phyloP scores from a whole-genome alignment of 2,329 filamentous ascomycete species.

The Cercospora canescens region DNA sequence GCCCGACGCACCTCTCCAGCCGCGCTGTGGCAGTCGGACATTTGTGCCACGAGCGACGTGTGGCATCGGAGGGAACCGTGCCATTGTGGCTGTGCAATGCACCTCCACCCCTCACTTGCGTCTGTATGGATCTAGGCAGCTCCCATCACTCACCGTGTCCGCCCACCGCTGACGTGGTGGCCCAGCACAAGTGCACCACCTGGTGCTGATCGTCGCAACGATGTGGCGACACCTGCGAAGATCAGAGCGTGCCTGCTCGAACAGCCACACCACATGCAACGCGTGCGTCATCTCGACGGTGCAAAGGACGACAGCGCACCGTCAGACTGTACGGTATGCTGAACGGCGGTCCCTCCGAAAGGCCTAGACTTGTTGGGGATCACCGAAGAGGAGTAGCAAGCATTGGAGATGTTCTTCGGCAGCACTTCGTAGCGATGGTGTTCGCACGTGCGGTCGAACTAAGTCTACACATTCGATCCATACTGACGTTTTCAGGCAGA shows the following conservation, averaged over 20 bases:
- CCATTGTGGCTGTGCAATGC: not conserved
- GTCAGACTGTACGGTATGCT: not conserved
- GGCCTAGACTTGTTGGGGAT: not conserved
- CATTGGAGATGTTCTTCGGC: slow-evolving; percentile 5
- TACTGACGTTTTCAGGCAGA: slow-evolving; percentile 12
- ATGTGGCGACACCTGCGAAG: not conserved
- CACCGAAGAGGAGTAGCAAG: slow-evolving; percentile 1
- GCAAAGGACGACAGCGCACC: not conserved
- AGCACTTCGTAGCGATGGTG: slow-evolving; percentile 6
- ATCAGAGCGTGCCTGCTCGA: not conserved
- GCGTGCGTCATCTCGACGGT: not conserved
- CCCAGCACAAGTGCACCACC: not conserved
- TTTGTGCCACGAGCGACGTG: not conserved
- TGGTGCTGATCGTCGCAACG: not conserved
- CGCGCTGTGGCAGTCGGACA: not conserved
- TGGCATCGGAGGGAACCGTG: not conserved
- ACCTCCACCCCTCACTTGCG: slow-evolving; percentile 1
- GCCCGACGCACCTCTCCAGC: too few relatives aligned
- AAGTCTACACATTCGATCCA: not conserved
- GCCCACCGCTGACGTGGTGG: not conserved
- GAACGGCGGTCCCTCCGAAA: not conserved
- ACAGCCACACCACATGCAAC: not conserved
- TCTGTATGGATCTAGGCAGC: not conserved
- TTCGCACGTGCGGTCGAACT: slow-evolving; percentile 1
- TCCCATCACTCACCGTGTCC: not conserved